Evolutionary conservation across 352 stramenopile genomes (phyloP), one percentile per base, ranked within the genome.

Genomic region (Phytopythium boreale): DNA sequence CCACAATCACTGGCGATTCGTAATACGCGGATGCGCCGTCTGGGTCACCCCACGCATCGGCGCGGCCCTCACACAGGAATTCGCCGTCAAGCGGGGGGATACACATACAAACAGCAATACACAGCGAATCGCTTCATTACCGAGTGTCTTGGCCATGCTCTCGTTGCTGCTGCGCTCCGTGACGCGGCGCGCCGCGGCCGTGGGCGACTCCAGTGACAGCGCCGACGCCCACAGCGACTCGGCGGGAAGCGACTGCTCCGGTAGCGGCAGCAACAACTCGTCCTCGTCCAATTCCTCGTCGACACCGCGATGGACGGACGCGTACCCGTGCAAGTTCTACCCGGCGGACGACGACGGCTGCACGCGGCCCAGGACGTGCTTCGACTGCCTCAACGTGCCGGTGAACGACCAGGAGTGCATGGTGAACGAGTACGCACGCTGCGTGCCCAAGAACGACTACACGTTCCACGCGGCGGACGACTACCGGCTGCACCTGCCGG

Each of bases 381-480:
- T 70, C 58, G 81, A 90, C 70, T 92, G 83, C 64, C 71, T 92
- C 14, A 88, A 87, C 55, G 60, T 70, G 44, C 61, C 75, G 64
- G 49, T 84, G n/a, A 66, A 56, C 27, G 57, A 61, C 26, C 46
- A 64, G 24, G 49, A 57, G 36, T 80, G 73, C 61, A 77, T 78
- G 67, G 63, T 78, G 52, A 78, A 78, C 65, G 63, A 78, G 50
- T 76, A 74, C 55, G 73, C 68, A 15, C 73, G 71, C 24, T 80
- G 73, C 57, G 62, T 76, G n/a, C 61, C 66, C n/a, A 87, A 84
- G 68, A 67, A 17, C 14, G 44, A 11, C 1, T 26, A 29, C 4
- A 67, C 20, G 1, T 80, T 72, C 65, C 36, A 68, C 4, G 59
- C 43, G 52, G 41, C 26, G 0, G 29, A 76, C 56, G 65, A 77